Base-by-base conservation (phyloP, 2,329 filamentous ascomycete genomes). In the Fragosphaeria purpurea region DNA sequence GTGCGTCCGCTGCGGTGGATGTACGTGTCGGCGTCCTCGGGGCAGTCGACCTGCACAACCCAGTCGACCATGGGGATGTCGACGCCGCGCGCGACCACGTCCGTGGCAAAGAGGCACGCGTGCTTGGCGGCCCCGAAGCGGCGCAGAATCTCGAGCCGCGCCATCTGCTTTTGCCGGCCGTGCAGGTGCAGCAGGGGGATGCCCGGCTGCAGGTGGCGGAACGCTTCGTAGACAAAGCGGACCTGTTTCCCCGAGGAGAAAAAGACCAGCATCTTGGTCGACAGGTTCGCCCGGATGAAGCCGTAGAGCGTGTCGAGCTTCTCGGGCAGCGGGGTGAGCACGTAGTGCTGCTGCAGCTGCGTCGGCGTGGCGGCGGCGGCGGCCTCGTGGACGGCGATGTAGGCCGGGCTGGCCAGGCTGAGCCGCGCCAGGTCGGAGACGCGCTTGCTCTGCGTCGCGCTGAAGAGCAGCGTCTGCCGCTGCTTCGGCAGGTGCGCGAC, bases 21-120 rank as follows among this genome's bases (percentile, higher is more conserved):
- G 62, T 98, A 98, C 0, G 93, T 98, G 61, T 97, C 93, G 4
- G 87, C 86, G 65, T 98, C 91, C 66, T 98, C 93, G 0, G 93
- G 93, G 58, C 88, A 95, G 65, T 98, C 93, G n/a, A 88, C 77
- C 64, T 98, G 93, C n/a, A 98, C 88, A 5, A 98, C 93, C 86
- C 93, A 98, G 65, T 98, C 93, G 0, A 98, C 93, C 4, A 89
- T 85, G 0, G 93, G 93, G 63, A 98, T 97, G 65, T 98, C 93
- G 10, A 98, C 78, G 56, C 93, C 93, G 65, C 93, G 80, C 0
- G 93, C 93, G 4, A 94, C 89, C 6, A 98, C 88, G 63, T 98
- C 93, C 0, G 93, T 98, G 1, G 93, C 88, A 63, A 98, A 95
- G 0, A 98, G 75, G 62, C 93, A 96, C 1, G 88, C 85, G 51